These are phyloP conservation scores for Malus hybrid DNA, from an alignment of 331 rosid genomes.

Conservation along the genomic window DNA sequence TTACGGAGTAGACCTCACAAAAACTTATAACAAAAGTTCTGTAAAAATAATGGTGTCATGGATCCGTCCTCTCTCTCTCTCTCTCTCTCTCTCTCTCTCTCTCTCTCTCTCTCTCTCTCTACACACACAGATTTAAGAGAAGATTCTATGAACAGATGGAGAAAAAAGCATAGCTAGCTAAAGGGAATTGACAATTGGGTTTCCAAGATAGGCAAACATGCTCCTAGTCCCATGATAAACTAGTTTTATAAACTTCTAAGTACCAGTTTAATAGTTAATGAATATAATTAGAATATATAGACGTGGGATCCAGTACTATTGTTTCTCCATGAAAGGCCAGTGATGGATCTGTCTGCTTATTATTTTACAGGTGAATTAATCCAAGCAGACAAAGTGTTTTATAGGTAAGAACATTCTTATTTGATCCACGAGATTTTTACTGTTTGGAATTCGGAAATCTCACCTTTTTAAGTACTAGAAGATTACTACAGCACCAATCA, in stretches of 20 bases:
- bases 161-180: no score
- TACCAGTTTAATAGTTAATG: not conserved
- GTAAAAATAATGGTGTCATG: no score
- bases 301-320: not conserved
- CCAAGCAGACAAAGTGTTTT: not conserved
- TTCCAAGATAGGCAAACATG: conserved; percentile 9
- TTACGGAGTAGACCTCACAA: no score
- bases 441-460: not conserved
- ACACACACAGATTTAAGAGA: no score
- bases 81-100: no score
- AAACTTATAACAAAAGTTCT: no score
- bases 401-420: not conserved
- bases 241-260: not conserved
- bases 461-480: not conserved
- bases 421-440: not conserved
- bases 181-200: no score
- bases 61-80: no score
- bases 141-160: no score
- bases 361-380: not conserved
- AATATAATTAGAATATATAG: not conserved
- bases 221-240: not conserved
- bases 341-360: no score
- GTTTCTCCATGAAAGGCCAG: not conserved
- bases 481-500: not conserved
- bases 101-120: no score